These are phyloP conservation scores for Magnaporthiopsis incrustans DNA, from an alignment of 2,329 filamentous ascomycete species.

Conservation along the genomic window DNA sequence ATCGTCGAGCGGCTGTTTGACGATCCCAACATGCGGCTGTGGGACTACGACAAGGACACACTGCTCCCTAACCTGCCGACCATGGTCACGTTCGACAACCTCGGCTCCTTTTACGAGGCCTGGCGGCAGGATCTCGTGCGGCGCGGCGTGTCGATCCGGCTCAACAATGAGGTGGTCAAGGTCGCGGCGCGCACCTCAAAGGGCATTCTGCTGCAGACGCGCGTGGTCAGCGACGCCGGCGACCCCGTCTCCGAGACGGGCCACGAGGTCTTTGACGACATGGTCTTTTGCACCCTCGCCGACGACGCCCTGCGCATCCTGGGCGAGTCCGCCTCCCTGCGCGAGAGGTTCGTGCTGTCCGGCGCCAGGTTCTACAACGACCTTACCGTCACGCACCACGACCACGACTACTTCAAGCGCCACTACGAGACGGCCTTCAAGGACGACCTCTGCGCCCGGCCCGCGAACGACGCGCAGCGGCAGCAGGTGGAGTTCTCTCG, in stretches of 20 bases:
- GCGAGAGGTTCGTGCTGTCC: constrained; percentile 61
- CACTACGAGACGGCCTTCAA: constrained; percentile 60
- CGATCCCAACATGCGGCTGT: constrained; percentile 51
- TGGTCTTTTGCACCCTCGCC: constrained; percentile 57
- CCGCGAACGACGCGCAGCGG: constrained; percentile 31
- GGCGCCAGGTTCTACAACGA: constrained; percentile 63
- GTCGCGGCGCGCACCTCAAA: constrained; percentile 43
- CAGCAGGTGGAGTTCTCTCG: constrained; percentile 32
- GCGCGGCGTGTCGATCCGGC: constrained; percentile 47
- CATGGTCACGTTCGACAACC: constrained; percentile 59
- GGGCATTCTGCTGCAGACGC: constrained; percentile 41
- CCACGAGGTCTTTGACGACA: constrained; percentile 52
- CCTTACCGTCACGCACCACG: constrained; percentile 61
- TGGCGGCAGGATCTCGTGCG: constrained; percentile 47
- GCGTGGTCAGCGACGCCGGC: constrained; percentile 32
- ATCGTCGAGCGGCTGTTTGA: constrained; percentile 55
- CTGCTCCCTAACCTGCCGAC: constrained; percentile 51
- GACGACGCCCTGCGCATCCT: constrained; percentile 58
- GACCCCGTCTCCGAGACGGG: constrained; percentile 35
- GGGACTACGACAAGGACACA: constrained; percentile 48
- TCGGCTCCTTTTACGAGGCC: constrained; percentile 51
- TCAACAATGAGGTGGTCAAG: constrained; percentile 46
- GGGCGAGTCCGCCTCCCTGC: constrained; percentile 45
- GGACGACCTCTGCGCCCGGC: constrained; percentile 38
- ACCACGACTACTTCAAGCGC: constrained; percentile 55